A percentile compares a stretch with the other conserved stretches of the same genome.
Conservation (phyloP, 306 rosid genomes). For the Vigna trinervia region DNA sequence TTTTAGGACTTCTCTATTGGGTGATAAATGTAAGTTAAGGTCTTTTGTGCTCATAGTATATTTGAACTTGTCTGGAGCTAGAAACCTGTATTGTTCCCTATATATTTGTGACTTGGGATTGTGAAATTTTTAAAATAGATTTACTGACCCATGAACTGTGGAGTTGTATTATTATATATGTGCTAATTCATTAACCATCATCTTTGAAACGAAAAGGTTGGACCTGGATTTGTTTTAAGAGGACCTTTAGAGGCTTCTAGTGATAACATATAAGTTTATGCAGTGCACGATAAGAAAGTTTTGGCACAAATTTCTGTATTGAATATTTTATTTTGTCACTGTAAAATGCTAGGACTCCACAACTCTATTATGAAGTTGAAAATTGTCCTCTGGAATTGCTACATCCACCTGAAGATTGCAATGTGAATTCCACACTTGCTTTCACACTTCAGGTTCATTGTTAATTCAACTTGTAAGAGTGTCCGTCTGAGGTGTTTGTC, state of each 20-base stretch:
- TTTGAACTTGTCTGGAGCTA: no score
- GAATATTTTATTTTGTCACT: slow-evolving; percentile 33
- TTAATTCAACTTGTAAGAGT: no score
- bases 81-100: slow-evolving; percentile 14
- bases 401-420: slow-evolving; percentile 98
- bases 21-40: slow-evolving; percentile 64
- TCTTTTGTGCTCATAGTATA: slow-evolving; percentile 5
- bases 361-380: slow-evolving; percentile 72
- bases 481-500: no score
- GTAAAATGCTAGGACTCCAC: slow-evolving; percentile 62
- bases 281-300: slow-evolving; percentile 33
- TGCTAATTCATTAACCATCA: slow-evolving; percentile 41
- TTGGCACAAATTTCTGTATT: slow-evolving; percentile 6
- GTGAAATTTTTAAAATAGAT: slow-evolving; percentile 26
- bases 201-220: slow-evolving; percentile 70
- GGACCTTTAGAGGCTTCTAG: slow-evolving; percentile 75
- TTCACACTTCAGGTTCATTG: slow-evolving; percentile 90
- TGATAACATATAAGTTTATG: slow-evolving; percentile 62
- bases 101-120: slow-evolving; percentile 32
- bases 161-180: slow-evolving; percentile 29
- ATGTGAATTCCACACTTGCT: slow-evolving; percentile 89
- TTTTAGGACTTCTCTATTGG: background rate
- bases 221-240: slow-evolving; percentile 80
- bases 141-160: slow-evolving; percentile 31
- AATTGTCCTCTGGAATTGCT: slow-evolving; percentile 86